phyloP scores from a whole-genome alignment of 2,329 filamentous ascomycete species.

The Trichoderma citrinoviride region DNA sequence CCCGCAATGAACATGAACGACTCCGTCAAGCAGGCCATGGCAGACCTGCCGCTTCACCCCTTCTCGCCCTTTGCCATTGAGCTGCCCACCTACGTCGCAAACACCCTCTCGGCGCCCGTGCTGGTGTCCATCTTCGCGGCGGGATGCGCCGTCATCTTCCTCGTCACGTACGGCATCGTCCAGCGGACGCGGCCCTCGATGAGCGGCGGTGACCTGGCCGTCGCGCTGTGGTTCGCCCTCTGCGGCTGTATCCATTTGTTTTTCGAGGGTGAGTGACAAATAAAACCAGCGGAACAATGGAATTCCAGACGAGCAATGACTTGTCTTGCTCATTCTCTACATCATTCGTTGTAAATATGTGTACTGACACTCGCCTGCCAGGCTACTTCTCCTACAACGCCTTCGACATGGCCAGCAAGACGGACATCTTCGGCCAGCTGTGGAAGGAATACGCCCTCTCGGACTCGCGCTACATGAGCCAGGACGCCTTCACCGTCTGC shows the following conservation, averaged over 20 bases:
- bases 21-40: conserved; percentile 15
- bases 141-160: conserved; percentile 57
- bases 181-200: conserved; percentile 53
- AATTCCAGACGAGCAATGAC: no score
- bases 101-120: conserved; percentile 57
- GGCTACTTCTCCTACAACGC: conserved; percentile 51
- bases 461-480: conserved; percentile 55
- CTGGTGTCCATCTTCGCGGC: conserved; percentile 60
- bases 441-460: conserved; percentile 60
- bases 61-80: conserved; percentile 67
- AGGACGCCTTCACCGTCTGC: conserved; percentile 52
- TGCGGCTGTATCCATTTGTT: conserved; percentile 54
- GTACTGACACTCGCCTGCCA: conserved; percentile 24
- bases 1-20: no score
- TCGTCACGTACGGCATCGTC: conserved; percentile 52
- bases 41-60: conserved; percentile 48
- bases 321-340: no score
- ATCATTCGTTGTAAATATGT: neutral
- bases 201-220: conserved; percentile 52
- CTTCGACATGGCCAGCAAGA: conserved; percentile 39
- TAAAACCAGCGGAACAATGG: no score
- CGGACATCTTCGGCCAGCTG: conserved; percentile 50
- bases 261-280: conserved; percentile 41
- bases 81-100: conserved; percentile 64
- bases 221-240: conserved; percentile 73